Evolutionary conservation across 2,329 filamentous ascomycete genomes (phyloP).

Genomic region (Aspergillus tamarii): DNA sequence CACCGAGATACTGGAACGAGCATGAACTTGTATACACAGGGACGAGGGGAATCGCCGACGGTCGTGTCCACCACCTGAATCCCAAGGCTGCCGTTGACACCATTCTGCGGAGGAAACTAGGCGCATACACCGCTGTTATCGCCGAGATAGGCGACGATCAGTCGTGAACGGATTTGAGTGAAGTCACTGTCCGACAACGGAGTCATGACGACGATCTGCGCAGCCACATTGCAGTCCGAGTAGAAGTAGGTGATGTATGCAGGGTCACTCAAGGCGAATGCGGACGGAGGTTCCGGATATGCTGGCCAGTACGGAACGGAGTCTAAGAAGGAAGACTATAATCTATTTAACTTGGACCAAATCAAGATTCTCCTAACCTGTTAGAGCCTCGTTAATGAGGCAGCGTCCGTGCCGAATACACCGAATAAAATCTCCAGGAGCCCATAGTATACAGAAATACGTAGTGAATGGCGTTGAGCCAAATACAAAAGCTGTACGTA

Average conservation of each 20-base stretch:
- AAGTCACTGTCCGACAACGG: not conserved
- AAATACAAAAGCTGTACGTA: no score
- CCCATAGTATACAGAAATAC: no score
- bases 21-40: not conserved
- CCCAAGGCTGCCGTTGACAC: not conserved
- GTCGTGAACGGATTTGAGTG: not conserved
- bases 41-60: not conserved
- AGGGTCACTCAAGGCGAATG: not conserved
- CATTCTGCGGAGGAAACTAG: not conserved
- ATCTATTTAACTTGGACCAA: no score
- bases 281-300: not conserved
- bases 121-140: not conserved
- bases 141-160: not conserved
- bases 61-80: not conserved
- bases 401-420: no score
- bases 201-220: not conserved
- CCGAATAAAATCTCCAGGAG: no score
- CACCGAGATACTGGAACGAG: not conserved
- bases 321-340: not conserved
- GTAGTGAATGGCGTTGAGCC: no score
- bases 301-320: no score
- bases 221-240: not conserved
- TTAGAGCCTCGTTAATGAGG: no score
- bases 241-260: not conserved
- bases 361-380: no score